Evolutionary conservation across 2,329 filamentous ascomycete species (phyloP).

Genomic region (Colletotrichum eremochloae): DNA sequence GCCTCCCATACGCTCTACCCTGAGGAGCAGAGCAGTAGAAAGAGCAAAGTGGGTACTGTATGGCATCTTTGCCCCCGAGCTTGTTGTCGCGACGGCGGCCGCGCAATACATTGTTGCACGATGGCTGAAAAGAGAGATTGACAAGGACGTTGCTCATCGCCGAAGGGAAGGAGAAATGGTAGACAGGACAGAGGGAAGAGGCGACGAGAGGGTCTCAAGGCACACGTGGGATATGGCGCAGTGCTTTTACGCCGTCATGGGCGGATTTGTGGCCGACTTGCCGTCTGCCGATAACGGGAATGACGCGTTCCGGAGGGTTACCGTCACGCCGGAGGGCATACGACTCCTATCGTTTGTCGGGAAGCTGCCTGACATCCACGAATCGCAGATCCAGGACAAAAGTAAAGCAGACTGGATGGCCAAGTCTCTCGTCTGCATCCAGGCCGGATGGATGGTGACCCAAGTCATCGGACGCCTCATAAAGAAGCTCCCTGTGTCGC

Average conservation of each 20-base stretch:
- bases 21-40: constrained; percentile 37
- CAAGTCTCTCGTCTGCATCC: constrained; percentile 52
- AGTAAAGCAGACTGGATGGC: constrained; percentile 52
- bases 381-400: constrained; percentile 50
- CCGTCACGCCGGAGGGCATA: constrained; percentile 35
- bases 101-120: constrained; percentile 45
- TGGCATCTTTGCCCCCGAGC: constrained; percentile 50
- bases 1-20: constrained; percentile 39
- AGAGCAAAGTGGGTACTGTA: constrained; percentile 47
- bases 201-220: neutral
- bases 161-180: fast-evolving
- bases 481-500: constrained; percentile 50
- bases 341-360: constrained; percentile 30
- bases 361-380: constrained; percentile 27
- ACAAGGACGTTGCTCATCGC: constrained; percentile 18
- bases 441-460: constrained; percentile 54
- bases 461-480: constrained; percentile 50
- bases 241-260: constrained; percentile 49
- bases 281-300: neutral
- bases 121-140: constrained; percentile 36
- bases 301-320: constrained; percentile 4
- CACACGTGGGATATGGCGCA: constrained; percentile 45
- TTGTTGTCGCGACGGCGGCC: constrained; percentile 49
- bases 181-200: neutral
- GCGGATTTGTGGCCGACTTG: constrained; percentile 48